phyloP scores from a whole-genome alignment of 129 eudicot genomes.

The Daucus carota region DNA sequence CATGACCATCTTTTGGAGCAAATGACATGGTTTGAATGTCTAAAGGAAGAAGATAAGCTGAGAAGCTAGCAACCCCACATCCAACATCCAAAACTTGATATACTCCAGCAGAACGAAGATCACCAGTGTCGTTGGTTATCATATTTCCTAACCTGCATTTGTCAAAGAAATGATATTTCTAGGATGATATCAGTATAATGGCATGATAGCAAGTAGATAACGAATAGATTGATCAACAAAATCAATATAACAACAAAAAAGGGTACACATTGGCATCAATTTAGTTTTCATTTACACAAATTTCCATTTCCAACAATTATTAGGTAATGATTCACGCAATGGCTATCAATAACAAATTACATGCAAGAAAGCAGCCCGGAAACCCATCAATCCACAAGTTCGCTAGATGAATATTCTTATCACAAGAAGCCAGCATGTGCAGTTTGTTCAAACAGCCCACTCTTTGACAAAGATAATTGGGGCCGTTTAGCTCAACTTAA shows the following conservation, averaged over 20 bases:
- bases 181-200: not conserved
- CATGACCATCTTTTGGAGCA: conserved; percentile 99
- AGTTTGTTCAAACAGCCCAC: not conserved
- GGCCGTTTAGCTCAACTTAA: no score
- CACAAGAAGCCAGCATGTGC: not conserved
- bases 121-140: conserved; percentile 71
- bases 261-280: no score
- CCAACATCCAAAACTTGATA: conserved; percentile 92
- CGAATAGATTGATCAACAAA: no score
- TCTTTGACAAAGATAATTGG: not conserved
- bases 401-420: not conserved
- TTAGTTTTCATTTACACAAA: no score
- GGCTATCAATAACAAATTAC: not conserved
- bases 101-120: conserved; percentile 71
- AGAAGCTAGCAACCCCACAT: conserved; percentile 95
- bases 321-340: not conserved
- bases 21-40: conserved; percentile 77
- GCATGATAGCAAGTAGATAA: no score
- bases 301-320: no score
- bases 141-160: conserved; percentile 87
- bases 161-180: conserved; percentile 1
- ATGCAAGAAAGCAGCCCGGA: not conserved
- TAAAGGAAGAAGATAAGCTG: conserved; percentile 80
- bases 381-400: not conserved
- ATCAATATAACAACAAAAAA: no score